Conservation (phyloP, 1,284 basidiomycete genomes). For the Cronartium quercuum region DNA sequence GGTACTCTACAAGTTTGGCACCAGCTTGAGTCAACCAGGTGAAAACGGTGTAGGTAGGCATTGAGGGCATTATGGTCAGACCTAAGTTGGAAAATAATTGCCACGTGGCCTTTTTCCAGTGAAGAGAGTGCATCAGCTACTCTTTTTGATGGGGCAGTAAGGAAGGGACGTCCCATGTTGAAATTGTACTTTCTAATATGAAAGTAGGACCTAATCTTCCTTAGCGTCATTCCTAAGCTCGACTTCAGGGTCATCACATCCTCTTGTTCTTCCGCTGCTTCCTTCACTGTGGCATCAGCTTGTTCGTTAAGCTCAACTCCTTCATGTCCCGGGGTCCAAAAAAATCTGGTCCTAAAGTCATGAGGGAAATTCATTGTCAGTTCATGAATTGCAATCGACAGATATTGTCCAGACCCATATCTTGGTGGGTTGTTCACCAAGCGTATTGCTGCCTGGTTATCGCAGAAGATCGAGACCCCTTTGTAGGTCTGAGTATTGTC, state of each 20-base stretch:
- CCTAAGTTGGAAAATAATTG: too few species aligned
- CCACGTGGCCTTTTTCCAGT: background rate
- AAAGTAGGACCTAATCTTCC: too few species aligned
- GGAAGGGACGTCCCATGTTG: background rate
- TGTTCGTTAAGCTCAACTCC: background rate
- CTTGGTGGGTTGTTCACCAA: background rate
- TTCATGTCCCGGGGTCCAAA: background rate
- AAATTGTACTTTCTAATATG: too few species aligned
- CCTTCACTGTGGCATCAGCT: background rate
- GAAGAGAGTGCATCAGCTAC: background rate
- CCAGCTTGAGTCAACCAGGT: too few species aligned
- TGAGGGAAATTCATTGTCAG: background rate
- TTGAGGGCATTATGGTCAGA: too few species aligned
- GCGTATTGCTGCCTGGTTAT: background rate
- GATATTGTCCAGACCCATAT: background rate
- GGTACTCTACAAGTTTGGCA: background rate
- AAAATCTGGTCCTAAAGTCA: background rate
- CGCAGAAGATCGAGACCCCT: too few species aligned
- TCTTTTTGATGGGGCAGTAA: background rate
- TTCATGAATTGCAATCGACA: background rate
- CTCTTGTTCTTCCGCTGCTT: too few species aligned
- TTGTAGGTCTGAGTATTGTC: background rate
- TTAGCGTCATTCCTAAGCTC: background rate
- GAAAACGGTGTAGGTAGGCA: background rate
- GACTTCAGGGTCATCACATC: background rate